Percentiles rank a stretch among this genome's conserved stretches.
Evolutionary conservation across 768 basidiomycete species (phyloP).

Genomic region (Russula foetens): DNA sequence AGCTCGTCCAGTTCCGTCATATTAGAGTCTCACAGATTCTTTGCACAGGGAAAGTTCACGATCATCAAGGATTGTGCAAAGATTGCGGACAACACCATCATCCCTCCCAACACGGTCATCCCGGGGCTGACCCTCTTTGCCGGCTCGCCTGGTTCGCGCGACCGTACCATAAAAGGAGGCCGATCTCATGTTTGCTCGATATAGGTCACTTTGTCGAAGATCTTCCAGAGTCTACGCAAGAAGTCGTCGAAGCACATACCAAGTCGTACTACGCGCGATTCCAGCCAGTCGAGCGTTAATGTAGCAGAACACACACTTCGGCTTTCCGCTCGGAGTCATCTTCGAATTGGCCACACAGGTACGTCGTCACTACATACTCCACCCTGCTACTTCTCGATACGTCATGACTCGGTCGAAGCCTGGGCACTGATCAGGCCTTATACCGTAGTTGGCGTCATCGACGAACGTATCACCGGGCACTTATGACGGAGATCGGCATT

Average conservation of each 20-base stretch:
- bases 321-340: background rate
- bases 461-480: background rate
- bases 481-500: background rate
- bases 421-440: background rate
- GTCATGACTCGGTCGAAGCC: background rate
- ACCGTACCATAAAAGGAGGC: background rate
- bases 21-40: background rate
- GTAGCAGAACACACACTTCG: background rate
- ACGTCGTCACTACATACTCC: background rate
- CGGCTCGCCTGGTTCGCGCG: slow-evolving; percentile 74
- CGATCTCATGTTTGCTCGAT: background rate
- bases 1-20: background rate
- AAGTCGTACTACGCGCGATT: slow-evolving; percentile 84
- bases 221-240: slow-evolving; percentile 90
- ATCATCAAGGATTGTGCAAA: slow-evolving; percentile 95
- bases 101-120: slow-evolving; percentile 89
- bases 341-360: background rate
- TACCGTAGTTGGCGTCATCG: background rate
- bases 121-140: slow-evolving; percentile 79
- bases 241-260: slow-evolving; percentile 77
- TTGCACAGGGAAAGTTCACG: slow-evolving; percentile 79
- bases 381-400: background rate
- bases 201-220: slow-evolving; percentile 75
- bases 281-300: slow-evolving; percentile 38
- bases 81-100: slow-evolving; percentile 81